Evolutionary conservation across 768 basidiomycete species (phyloP).

Genomic region (Cyclocybe cylindracea): DNA sequence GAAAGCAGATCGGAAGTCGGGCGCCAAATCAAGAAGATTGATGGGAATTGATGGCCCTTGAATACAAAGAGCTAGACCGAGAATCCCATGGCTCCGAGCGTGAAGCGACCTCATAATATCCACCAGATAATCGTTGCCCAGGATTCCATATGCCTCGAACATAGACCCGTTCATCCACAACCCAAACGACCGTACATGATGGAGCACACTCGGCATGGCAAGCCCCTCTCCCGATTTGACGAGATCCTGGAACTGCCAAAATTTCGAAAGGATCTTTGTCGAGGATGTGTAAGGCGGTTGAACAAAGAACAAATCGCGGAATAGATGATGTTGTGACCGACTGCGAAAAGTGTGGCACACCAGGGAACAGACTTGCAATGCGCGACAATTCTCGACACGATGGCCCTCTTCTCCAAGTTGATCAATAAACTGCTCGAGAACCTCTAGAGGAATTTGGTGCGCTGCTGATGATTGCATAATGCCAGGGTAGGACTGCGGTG

Average conservation of each 20-base stretch:
- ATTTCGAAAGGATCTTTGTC: conserved; percentile 3
- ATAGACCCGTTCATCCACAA: conserved; percentile 16
- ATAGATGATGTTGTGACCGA: conserved; percentile 14
- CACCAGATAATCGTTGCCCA: conserved; percentile 11
- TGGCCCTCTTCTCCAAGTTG: conserved; percentile 4
- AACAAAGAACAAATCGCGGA: conserved; percentile 9
- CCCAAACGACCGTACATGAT: conserved; percentile 12
- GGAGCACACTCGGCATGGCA: conserved; percentile 7
- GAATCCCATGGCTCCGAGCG: conserved; percentile 2
- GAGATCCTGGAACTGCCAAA: conserved; percentile 7
- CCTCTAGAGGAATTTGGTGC: conserved; percentile 2
- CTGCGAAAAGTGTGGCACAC: conserved; percentile 13
- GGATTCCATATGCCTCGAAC: conserved; percentile 15
- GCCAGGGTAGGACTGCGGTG: too few species aligned
- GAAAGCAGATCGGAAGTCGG: conserved; percentile 12
- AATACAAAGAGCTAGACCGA: background rate
- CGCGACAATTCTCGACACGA: background rate
- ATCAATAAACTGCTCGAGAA: conserved; percentile 11
- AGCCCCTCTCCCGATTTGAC: conserved; percentile 5
- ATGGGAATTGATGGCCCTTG: conserved; percentile 15
- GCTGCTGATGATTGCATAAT: too few species aligned
- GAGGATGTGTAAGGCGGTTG: conserved; percentile 8
- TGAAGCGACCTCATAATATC: conserved; percentile 3
- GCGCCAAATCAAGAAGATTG: conserved; percentile 10
- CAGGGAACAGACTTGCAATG: conserved; percentile 10